Percentiles rank a stretch among this genome's conserved stretches.
Conservation (phyloP, 2,329 filamentous ascomycete genomes). For the Colletotrichum australisinense region DNA sequence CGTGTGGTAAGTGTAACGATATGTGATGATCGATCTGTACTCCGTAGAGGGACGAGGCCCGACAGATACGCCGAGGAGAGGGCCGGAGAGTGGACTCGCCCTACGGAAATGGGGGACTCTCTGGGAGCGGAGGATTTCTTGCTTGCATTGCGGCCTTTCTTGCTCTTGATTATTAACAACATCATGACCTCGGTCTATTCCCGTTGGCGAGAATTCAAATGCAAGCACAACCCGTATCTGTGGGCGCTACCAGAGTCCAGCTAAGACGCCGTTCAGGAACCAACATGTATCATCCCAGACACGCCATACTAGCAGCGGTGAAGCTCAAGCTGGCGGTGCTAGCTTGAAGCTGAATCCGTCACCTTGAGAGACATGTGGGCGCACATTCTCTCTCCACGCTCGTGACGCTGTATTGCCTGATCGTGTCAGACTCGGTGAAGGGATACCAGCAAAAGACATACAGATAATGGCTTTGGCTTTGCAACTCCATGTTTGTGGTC, state of each 20-base stretch:
- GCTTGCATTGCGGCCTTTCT: neutral
- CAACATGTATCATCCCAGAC: neutral
- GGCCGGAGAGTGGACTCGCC: neutral
- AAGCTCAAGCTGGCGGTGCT: neutral
- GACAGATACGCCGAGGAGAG: neutral
- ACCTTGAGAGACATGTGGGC: neutral
- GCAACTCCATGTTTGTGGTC: no score
- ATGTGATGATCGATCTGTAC: neutral
- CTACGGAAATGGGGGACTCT: neutral
- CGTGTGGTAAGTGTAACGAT: neutral
- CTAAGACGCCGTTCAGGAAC: conserved; percentile 18
- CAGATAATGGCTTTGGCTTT: neutral
- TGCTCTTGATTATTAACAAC: neutral
- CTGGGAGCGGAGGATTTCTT: neutral
- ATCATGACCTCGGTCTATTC: neutral
- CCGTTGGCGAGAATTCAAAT: neutral
- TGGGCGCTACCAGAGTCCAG: neutral
- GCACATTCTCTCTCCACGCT: neutral
- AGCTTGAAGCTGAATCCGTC: neutral
- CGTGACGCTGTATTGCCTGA: neutral
- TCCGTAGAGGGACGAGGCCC: neutral
- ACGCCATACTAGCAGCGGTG: neutral
- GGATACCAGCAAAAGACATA: neutral
- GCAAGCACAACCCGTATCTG: neutral
- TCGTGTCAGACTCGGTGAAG: neutral